Base-by-base conservation (phyloP, 2,329 filamentous ascomycete genomes). In the Microsporum ferrugineum region DNA sequence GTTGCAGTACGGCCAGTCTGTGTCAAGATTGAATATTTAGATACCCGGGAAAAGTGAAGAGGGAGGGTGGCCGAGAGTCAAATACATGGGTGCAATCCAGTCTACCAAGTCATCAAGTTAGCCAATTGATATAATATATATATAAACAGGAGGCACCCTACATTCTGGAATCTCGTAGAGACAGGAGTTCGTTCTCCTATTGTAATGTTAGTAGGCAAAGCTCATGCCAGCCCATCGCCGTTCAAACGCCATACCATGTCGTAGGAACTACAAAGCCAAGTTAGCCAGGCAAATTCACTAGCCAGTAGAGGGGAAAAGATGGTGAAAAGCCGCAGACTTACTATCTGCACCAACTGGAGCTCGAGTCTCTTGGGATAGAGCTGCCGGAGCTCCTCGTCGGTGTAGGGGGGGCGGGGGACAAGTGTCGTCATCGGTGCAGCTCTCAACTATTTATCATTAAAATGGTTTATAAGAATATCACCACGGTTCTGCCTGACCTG, bases 1-100 rank as follows among this genome's bases (percentile, higher is more conserved):
- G 65, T 83, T 82, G 76, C 94, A 99, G 76, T 96, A 97, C 1
- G 94, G 90, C 94, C 94, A 99, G 75, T 85, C 80, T 80, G 33
- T 45, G 27, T 57, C 23, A 39, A 57, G 23, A 34, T 39, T 39
- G 14, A 43, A 57, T 31, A 36, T 56, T 63, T 49, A 63, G 62
- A 43, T 34, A 49, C 36, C 17, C 47, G 27, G 14, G n/a, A 57
- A 5, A 41, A 23, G 17, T 5, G 27, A 17, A 36, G 61, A 60
- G 71, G 66, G 63, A 68, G 63, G 45, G 27, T 45, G 55, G 60
- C 29, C 34, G 36, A 57, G 45, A 29, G 45, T 51, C 27, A 29
- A 60, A 66, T 77, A 80, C 78, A 80, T 65, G 79, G 71, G 60
- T 73, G 70, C 27, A 82, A 70, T 59, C 79, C 79, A 65, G 79